Evolutionary conservation across 495 filamentous ascomycete genomes (phyloP).

Genomic region (Talaromyces nanjingensis): DNA sequence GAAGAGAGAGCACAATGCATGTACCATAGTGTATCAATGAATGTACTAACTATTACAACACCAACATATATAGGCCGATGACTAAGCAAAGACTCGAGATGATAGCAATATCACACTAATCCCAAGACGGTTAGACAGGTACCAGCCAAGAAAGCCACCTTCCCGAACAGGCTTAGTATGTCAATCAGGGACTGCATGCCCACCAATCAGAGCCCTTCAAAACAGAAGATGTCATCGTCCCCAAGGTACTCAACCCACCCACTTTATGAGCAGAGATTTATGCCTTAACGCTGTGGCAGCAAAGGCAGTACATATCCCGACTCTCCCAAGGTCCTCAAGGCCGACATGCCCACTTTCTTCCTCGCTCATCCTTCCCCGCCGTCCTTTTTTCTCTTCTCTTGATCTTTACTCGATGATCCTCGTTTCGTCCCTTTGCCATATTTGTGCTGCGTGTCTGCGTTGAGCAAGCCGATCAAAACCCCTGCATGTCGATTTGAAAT

Average conservation of each 20-base stretch:
- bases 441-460: not conserved
- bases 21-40: not conserved
- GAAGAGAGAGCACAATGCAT: not conserved
- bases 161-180: not conserved
- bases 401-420: not conserved
- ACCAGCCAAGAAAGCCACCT: not conserved
- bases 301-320: not conserved
- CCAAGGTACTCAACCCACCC: not conserved
- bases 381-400: not conserved
- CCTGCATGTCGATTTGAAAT: not conserved
- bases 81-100: not conserved
- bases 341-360: not conserved
- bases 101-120: not conserved
- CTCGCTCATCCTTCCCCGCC: not conserved
- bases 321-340: constrained; percentile 3
- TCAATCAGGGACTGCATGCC: not conserved
- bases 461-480: not conserved
- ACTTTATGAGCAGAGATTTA: not conserved
- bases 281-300: not conserved
- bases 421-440: not conserved
- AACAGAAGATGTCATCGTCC: constrained; percentile 10
- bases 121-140: not conserved
- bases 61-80: not conserved
- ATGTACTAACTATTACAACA: not conserved
- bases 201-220: not conserved